These are phyloP conservation scores for Tilletia indica DNA, from an alignment of 1,284 basidiomycete species.

Conservation along the genomic window DNA sequence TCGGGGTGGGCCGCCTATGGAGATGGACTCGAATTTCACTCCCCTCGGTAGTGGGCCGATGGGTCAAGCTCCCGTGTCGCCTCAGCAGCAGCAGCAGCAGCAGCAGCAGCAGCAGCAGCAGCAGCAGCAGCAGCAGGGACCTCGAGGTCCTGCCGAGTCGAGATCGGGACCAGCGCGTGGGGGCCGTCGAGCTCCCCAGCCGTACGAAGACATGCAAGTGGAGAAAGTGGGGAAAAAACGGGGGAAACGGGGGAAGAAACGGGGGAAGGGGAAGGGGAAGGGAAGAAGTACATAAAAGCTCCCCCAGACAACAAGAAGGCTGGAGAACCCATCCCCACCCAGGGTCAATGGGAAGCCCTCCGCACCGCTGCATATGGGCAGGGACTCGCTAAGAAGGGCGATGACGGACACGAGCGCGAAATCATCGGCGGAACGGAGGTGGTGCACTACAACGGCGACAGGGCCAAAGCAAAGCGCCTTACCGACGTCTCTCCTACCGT, in stretches of 20 bases:
- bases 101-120: no score
- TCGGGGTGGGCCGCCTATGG: neutral
- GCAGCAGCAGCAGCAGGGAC: no score
- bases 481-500: neutral
- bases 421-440: constrained; percentile 47
- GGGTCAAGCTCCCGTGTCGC: no score
- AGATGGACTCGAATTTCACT: neutral
- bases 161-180: neutral
- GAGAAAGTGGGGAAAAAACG: no score
- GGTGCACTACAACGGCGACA: constrained; percentile 35
- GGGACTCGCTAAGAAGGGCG: constrained; percentile 43
- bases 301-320: constrained; percentile 26
- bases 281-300: no score
- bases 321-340: constrained; percentile 42
- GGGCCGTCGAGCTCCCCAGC: neutral
- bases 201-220: constrained; percentile 3
- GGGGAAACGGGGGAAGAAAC: no score
- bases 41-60: no score
- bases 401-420: constrained; percentile 50
- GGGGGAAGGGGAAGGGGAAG: no score
- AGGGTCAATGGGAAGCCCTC: constrained; percentile 51
- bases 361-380: constrained; percentile 53
- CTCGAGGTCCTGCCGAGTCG: no score
- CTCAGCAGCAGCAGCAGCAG: no score
- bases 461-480: neutral